Percentiles rank a stretch among this genome's conserved stretches.
These are phyloP conservation scores for Sphaerobolus stellatus DNA, from an alignment of 1,284 basidiomycete species.

Conservation along the genomic window DNA sequence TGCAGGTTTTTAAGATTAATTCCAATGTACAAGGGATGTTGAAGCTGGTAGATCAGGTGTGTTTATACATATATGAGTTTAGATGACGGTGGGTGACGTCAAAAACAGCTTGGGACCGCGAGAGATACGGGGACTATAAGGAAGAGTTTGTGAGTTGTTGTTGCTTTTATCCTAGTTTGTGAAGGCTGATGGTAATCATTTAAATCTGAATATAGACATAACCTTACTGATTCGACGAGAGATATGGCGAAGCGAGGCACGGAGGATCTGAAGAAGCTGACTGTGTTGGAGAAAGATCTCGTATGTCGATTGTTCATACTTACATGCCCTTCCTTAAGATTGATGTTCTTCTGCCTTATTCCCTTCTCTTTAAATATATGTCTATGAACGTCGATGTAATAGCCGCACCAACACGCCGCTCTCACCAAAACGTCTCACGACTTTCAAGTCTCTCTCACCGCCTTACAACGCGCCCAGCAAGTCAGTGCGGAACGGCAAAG, in stretches of 20 bases:
- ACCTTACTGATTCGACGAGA: constrained; percentile 91
- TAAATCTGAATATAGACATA: constrained; percentile 62
- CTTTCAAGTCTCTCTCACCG: constrained; percentile 83
- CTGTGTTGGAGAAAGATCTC: constrained; percentile 61
- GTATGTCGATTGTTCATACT: constrained; percentile 46
- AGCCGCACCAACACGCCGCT: constrained; percentile 75
- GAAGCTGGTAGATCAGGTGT: constrained; percentile 80
- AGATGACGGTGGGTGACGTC: no score
- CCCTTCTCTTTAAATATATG: no score
- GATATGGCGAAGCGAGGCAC: constrained; percentile 93
- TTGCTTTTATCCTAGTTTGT: not conserved
- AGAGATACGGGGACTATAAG: constrained; percentile 76
- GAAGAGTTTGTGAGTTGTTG: constrained; percentile 74
- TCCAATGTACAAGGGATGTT: constrained; percentile 94
- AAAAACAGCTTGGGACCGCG: constrained; percentile 72
- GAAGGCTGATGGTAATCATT: not conserved
- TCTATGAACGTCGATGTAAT: no score
- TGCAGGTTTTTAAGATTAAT: constrained; percentile 99
- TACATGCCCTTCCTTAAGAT: no score
- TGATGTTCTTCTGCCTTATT: no score
- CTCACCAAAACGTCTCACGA: constrained; percentile 93
- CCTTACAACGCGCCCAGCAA: constrained; percentile 91
- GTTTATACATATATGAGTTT: no score
- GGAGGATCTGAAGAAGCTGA: constrained; percentile 86
- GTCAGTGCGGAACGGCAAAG: constrained; percentile 85